These are phyloP conservation scores for Phoma sp. DNA, from an alignment of 2,329 filamentous ascomycete species.

Conservation along the genomic window DNA sequence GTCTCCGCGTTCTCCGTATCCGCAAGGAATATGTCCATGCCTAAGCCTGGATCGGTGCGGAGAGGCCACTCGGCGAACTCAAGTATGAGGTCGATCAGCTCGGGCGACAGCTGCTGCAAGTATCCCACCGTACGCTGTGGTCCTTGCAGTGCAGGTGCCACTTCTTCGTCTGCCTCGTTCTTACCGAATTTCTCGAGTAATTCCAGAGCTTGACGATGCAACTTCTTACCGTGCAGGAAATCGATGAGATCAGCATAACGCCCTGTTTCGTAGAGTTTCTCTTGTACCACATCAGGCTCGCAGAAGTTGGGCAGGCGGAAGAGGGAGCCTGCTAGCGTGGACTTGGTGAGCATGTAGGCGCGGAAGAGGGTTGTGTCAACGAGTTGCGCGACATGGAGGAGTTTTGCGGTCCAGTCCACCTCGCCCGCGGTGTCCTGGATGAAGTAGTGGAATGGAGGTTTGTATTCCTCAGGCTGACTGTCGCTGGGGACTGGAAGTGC, in stretches of 20 bases:
- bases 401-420: conserved; percentile 69
- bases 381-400: conserved; percentile 78
- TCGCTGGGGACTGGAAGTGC: conserved; percentile 58
- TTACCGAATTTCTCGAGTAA: conserved; percentile 81
- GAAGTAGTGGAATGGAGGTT: conserved; percentile 54
- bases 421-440: conserved; percentile 41
- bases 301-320: conserved; percentile 98
- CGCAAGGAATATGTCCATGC: conserved; percentile 91
- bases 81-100: conserved; percentile 87
- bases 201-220: conserved; percentile 86
- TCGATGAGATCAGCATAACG: conserved; percentile 96
- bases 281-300: conserved; percentile 92
- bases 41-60: conserved; percentile 71
- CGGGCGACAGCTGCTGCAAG: conserved; percentile 84
- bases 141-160: conserved; percentile 69
- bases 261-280: conserved; percentile 85
- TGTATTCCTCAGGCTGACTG: conserved; percentile 44
- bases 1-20: conserved; percentile 96
- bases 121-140: conserved; percentile 86
- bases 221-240: conserved; percentile 93
- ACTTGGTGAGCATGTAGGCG: conserved; percentile 90
- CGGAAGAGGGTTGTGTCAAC: conserved; percentile 96
- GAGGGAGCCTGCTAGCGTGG: conserved; percentile 82
- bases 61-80: conserved; percentile 93
- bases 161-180: conserved; percentile 54